A percentile compares a stretch with the other conserved stretches of the same genome.
phyloP scores from a whole-genome alignment of 352 stramenopile genomes.

The Pseudoperonospora humuli region DNA sequence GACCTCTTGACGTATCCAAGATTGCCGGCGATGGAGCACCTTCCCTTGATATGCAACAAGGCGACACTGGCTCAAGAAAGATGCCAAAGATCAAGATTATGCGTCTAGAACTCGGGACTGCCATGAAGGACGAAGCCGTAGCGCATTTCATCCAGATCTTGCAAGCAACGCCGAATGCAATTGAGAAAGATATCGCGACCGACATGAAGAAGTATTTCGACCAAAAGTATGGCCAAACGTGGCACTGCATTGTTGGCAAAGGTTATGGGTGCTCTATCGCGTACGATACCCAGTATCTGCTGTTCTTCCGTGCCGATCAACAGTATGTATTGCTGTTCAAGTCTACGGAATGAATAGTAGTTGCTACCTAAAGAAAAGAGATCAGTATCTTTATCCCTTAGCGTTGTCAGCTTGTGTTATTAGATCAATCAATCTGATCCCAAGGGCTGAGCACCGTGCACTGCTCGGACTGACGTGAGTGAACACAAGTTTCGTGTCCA shows the following conservation, averaged over 20 bases:
- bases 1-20: constrained; percentile 40
- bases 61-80: constrained; percentile 18
- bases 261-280: constrained; percentile 87
- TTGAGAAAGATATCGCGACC: constrained; percentile 93
- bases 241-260: constrained; percentile 92
- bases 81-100: constrained; percentile 62
- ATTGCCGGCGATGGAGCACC: constrained; percentile 14
- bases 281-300: constrained; percentile 81
- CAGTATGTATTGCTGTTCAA: constrained; percentile 82
- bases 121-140: constrained; percentile 69
- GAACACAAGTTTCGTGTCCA: no score
- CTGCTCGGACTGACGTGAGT: no score
- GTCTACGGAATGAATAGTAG: constrained; percentile 50
- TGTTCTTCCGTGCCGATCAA: constrained; percentile 83
- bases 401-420: no score
- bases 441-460: no score
- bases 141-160: constrained; percentile 34
- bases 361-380: constrained; percentile 2
- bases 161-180: constrained; percentile 33
- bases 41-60: constrained; percentile 8
- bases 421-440: no score
- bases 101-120: constrained; percentile 55
- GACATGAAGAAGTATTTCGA: constrained; percentile 99
- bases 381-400: constrained; percentile 4
- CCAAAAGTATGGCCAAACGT: constrained; percentile 91